These are phyloP conservation scores for Candida glucosophila DNA, from an alignment of 1,139 yeast genomes.

Conservation along the genomic window DNA sequence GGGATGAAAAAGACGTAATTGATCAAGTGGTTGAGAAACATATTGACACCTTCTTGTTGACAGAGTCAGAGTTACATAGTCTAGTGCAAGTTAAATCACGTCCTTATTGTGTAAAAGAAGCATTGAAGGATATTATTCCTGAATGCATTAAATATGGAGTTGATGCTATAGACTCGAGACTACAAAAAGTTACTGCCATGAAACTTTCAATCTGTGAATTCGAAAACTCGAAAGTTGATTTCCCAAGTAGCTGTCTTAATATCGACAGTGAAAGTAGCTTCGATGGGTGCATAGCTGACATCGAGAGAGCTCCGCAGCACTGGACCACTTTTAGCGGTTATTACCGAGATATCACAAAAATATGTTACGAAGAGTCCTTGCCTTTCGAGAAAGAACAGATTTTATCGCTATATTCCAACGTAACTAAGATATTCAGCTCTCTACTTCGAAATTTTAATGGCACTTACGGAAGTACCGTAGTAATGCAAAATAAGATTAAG, in stretches of 20 bases:
- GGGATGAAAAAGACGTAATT: not conserved
- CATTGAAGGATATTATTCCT: conserved; percentile 17
- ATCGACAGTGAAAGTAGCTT: conserved; percentile 7
- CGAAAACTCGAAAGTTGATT: conserved; percentile 29
- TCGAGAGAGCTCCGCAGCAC: conserved; percentile 41
- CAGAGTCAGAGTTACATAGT: too few species aligned
- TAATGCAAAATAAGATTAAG: conserved; percentile 7
- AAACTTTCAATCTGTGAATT: conserved; percentile 49
- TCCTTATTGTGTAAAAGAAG: conserved; percentile 17
- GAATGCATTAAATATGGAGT: conserved; percentile 22
- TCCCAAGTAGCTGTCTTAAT: conserved; percentile 24
- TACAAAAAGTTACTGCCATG: conserved; percentile 35
- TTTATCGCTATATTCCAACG: conserved; percentile 34
- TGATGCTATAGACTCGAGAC: conserved; percentile 19
- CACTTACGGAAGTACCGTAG: conserved; percentile 8
- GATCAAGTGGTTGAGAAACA: conserved; percentile 1
- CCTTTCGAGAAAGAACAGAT: conserved; percentile 48
- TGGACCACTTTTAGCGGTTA: conserved; percentile 60
- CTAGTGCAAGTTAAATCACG: too few species aligned
- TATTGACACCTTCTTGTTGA: conserved; percentile 1
- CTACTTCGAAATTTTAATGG: conserved; percentile 12
- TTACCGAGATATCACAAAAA: conserved; percentile 37
- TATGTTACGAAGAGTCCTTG: conserved; percentile 42
- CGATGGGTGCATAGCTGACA: conserved; percentile 27
- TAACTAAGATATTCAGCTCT: conserved; percentile 25